These are phyloP conservation scores for Fusarium humuli DNA, from an alignment of 2,329 filamentous ascomycete species.

Conservation along the genomic window DNA sequence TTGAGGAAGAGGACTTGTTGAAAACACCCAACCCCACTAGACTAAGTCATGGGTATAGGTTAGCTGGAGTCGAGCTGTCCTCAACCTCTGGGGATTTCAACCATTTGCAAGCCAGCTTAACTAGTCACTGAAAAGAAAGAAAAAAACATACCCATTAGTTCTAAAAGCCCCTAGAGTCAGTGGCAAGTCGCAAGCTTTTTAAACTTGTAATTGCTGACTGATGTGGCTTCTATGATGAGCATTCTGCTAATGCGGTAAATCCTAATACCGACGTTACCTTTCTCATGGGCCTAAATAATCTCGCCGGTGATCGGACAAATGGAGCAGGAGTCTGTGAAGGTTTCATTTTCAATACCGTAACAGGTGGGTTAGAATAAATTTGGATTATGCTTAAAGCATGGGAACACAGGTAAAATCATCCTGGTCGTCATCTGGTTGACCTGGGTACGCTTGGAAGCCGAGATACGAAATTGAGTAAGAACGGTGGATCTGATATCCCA, in stretches of 20 bases:
- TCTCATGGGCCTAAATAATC: background rate
- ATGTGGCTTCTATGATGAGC: background rate
- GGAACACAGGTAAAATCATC: too few relatives aligned
- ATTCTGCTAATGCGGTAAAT: background rate
- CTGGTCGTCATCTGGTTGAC: background rate
- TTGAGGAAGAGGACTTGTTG: too few relatives aligned
- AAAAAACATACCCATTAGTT: too few relatives aligned
- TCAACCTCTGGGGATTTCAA: too few relatives aligned
- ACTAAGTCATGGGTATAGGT: too few relatives aligned
- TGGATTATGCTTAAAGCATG: background rate
- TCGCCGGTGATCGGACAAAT: background rate
- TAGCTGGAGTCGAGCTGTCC: too few relatives aligned
- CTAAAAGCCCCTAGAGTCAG: too few relatives aligned
- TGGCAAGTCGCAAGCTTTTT: too few relatives aligned
- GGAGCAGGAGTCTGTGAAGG: background rate
- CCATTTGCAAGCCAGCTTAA: too few relatives aligned
- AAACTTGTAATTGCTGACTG: background rate
- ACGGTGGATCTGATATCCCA: background rate
- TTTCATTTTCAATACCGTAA: background rate
- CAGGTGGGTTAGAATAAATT: rapidly evolving
- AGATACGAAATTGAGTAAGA: background rate
- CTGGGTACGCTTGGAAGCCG: background rate
- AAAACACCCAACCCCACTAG: too few relatives aligned
- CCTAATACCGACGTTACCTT: background rate
- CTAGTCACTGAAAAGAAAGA: too few relatives aligned